Percentiles rank a stretch among this genome's conserved stretches.
Conservation (phyloP, 257 asterid genomes). For the Nicotiana tabacum region DNA sequence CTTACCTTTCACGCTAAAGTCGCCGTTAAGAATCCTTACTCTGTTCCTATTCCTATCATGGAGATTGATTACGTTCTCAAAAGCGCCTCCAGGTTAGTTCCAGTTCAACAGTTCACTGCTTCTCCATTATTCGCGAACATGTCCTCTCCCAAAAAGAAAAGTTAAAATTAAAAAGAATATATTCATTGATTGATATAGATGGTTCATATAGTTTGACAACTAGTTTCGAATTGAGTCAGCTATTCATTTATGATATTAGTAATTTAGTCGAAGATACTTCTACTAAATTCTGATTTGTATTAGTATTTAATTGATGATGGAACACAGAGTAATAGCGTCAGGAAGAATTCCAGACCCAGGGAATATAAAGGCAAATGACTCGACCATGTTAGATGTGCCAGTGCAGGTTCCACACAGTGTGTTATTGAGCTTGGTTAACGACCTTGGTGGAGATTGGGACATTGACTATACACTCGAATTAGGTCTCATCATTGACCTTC, state of each 20-base stretch:
- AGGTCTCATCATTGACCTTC: constrained; percentile 59
- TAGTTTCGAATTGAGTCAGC: neutral
- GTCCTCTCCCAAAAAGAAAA: neutral
- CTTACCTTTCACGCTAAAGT: constrained; percentile 51
- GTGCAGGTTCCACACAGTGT: constrained; percentile 61
- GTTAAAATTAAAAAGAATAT: neutral
- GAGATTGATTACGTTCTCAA: constrained; percentile 57
- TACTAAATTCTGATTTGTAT: neutral
- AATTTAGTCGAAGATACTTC: neutral
- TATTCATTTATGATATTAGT: neutral
- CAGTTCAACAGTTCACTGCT: neutral
- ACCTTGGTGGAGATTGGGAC: constrained; percentile 75
- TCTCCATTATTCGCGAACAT: no score
- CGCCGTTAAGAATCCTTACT: constrained; percentile 50
- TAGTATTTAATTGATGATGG: neutral
- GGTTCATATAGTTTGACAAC: neutral
- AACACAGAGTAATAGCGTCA: constrained; percentile 50
- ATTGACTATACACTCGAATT: constrained; percentile 52
- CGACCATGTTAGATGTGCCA: constrained; percentile 44
- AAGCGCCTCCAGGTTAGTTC: constrained; percentile 47
- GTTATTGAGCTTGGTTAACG: constrained; percentile 55
- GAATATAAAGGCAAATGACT: constrained; percentile 54
- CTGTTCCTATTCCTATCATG: constrained; percentile 57
- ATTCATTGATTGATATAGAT: neutral
- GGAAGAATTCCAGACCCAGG: constrained; percentile 82